phyloP scores from a whole-genome alignment of 2,329 filamentous ascomycete genomes.

The Zymoseptoria crescenta region DNA sequence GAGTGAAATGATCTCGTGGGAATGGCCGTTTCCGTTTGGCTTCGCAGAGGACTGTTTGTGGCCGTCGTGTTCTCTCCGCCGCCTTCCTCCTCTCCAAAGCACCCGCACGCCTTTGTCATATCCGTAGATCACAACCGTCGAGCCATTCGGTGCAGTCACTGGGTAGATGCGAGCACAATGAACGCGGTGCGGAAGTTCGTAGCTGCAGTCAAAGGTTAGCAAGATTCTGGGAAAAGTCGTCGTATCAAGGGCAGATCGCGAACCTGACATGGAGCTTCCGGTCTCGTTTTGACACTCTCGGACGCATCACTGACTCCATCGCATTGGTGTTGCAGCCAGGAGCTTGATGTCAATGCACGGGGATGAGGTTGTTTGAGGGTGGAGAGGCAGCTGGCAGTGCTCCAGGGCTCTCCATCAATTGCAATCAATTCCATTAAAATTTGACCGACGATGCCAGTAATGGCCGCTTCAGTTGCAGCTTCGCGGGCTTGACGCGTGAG shows the following conservation, averaged over 20 bases:
- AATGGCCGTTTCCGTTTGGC: conserved; percentile 9
- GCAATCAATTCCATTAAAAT: not conserved
- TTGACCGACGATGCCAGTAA: not conserved
- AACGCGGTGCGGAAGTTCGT: conserved; percentile 52
- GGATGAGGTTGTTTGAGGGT: conserved; percentile 6
- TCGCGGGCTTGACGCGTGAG: not conserved
- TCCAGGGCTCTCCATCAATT: not conserved
- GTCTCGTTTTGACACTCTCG: conserved; percentile 25
- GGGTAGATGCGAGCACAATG: conserved; percentile 52
- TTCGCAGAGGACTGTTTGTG: not conserved
- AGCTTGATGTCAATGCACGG: not conserved
- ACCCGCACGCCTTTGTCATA: conserved; percentile 51
- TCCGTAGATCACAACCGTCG: conserved; percentile 53
- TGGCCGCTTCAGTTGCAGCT: not conserved
- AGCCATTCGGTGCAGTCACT: conserved; percentile 51
- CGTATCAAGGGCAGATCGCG: not conserved
- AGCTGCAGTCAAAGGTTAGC: conserved; percentile 36
- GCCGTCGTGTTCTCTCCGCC: conserved; percentile 7
- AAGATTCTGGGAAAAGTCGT: conserved; percentile 4
- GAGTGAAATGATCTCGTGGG: conserved; percentile 47
- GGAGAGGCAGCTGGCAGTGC: conserved; percentile 2
- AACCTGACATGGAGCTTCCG: conserved; percentile 29
- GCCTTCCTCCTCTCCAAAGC: conserved; percentile 52
- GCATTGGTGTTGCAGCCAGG: not conserved
- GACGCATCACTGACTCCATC: conserved; percentile 15